These are phyloP conservation scores for Verticillium klebahnii DNA, from an alignment of 2,329 filamentous ascomycete species.

Conservation along the genomic window DNA sequence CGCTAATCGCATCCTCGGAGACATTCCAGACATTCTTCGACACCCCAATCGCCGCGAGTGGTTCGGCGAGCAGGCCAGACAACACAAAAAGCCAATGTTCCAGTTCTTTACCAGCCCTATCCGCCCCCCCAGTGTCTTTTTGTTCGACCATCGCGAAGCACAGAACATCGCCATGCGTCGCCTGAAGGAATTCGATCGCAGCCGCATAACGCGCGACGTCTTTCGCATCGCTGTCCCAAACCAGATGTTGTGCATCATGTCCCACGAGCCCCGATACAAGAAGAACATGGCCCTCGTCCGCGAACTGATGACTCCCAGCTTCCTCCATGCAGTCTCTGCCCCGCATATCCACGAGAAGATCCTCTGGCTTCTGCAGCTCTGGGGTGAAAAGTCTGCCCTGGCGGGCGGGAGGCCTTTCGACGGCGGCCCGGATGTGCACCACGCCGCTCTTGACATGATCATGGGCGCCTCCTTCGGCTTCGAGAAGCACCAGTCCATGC, in stretches of 20 bases:
- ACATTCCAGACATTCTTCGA: constrained; percentile 10
- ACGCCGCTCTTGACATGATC: constrained; percentile 28
- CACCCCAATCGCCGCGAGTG: constrained; percentile 16
- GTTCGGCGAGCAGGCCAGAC: constrained; percentile 20
- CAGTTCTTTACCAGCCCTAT: constrained; percentile 30
- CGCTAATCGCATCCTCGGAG: constrained; percentile 15
- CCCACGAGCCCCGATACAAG: constrained; percentile 25
- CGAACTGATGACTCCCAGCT: constrained; percentile 31
- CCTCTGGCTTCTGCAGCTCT: constrained; percentile 25
- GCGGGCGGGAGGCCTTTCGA: constrained; percentile 24
- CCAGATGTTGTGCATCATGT: constrained; percentile 28
- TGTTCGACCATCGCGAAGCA: constrained; percentile 26
- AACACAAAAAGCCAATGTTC: constrained; percentile 20
- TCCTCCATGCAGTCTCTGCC: constrained; percentile 26
- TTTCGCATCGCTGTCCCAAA: constrained; percentile 16
- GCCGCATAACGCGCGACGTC: constrained; percentile 13
- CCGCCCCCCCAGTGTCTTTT: constrained; percentile 22
- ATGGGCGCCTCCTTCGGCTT: constrained; percentile 26
- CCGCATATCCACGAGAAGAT: constrained; percentile 28
- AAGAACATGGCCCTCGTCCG: constrained; percentile 25
- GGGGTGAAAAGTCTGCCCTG: constrained; percentile 24
- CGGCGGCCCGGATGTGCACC: constrained; percentile 24
- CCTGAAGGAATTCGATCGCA: constrained; percentile 26
- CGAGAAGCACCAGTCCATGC: constrained; percentile 5
- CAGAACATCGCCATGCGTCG: constrained; percentile 27